Evolutionary conservation across 768 basidiomycete genomes (phyloP).

Genomic region (Phanerochaete sordida): DNA sequence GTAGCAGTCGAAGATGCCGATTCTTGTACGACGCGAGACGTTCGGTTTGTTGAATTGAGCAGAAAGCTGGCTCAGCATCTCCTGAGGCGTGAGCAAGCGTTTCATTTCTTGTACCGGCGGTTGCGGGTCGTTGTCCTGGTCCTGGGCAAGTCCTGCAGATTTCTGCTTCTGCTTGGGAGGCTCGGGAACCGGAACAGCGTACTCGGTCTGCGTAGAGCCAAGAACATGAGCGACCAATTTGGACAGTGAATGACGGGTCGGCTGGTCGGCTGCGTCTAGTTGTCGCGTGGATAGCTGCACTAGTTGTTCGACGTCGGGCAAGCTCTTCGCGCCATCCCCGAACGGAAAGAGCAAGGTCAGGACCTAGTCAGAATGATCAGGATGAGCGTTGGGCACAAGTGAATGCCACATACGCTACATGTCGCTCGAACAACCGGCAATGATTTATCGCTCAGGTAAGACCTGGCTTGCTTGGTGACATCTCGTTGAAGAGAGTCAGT

Average conservation of each 20-base stretch:
- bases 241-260: conserved; percentile 76
- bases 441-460: conserved; percentile 75
- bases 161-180: conserved; percentile 59
- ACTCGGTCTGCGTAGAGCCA: conserved; percentile 74
- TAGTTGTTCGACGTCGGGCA: conserved; percentile 76
- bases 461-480: conserved; percentile 77
- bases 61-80: conserved; percentile 84
- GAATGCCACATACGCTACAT: conserved; percentile 50
- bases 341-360: conserved; percentile 57
- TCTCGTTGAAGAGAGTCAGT: conserved; percentile 79
- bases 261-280: conserved; percentile 80
- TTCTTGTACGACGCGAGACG: conserved; percentile 64
- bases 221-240: conserved; percentile 82
- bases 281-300: conserved; percentile 63
- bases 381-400: neutral
- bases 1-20: conserved; percentile 90
- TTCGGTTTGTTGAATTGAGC: conserved; percentile 74
- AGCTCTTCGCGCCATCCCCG: conserved; percentile 51
- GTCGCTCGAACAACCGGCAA: conserved; percentile 83
- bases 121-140: conserved; percentile 51
- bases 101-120: conserved; percentile 47
- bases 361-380: conserved; percentile 31
- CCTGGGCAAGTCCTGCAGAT: conserved; percentile 40
- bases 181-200: conserved; percentile 43
- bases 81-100: conserved; percentile 66